These are phyloP conservation scores for Picea mariana DNA, from an alignment of 83 land plant species.

Conservation along the genomic window DNA sequence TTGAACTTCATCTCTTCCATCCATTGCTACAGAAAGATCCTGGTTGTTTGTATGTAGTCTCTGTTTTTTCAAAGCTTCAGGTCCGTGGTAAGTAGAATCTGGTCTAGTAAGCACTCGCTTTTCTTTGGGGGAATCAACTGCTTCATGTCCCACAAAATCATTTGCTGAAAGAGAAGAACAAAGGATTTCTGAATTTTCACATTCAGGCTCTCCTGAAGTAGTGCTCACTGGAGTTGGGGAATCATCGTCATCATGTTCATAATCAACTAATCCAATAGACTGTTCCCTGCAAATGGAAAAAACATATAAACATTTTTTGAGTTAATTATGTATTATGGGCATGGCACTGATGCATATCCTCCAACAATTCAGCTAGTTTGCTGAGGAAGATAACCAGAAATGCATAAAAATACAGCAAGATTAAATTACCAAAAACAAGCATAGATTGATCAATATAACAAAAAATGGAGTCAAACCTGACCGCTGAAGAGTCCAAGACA, in stretches of 20 bases:
- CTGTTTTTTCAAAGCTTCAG: conserved; percentile 1
- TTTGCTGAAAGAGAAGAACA: neutral
- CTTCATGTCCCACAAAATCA: neutral
- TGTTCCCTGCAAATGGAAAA: neutral
- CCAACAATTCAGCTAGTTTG: neutral
- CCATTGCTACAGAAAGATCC: neutral
- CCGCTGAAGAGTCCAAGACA: neutral
- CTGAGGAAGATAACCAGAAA: neutral
- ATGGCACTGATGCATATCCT: neutral
- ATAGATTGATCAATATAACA: neutral
- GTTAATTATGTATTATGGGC: neutral
- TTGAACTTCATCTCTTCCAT: neutral
- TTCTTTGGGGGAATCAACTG: neutral
- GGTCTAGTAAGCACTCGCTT: neutral
- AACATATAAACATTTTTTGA: neutral
- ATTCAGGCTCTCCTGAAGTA: neutral
- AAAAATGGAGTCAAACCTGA: neutral
- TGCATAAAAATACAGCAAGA: neutral
- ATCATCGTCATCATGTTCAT: neutral
- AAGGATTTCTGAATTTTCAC: neutral
- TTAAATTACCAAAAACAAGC: neutral
- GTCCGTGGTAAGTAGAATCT: neutral
- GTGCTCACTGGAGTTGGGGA: neutral
- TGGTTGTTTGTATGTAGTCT: neutral
- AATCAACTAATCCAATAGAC: neutral